phyloP scores from a whole-genome alignment of 1,284 basidiomycete species.

The Caloboletus inedulis region DNA sequence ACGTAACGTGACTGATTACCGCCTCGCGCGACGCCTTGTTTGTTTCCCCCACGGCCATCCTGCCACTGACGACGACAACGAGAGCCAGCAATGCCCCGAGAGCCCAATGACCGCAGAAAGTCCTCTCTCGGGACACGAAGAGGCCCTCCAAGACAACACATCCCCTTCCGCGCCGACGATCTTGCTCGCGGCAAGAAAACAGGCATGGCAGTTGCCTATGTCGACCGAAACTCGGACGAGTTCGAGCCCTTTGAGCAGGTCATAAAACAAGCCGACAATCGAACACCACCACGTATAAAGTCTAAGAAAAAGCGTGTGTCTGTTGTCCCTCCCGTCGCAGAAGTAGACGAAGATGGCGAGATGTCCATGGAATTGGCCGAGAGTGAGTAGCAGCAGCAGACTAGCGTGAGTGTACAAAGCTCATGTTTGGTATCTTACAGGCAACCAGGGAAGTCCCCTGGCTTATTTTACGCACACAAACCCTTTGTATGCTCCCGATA shows the following conservation, averaged over 20 bases:
- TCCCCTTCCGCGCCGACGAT: conserved; percentile 73
- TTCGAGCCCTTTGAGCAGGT: conserved; percentile 80
- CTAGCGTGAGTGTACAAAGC: not conserved
- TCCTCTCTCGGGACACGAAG: conserved; percentile 35
- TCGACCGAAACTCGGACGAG: conserved; percentile 75
- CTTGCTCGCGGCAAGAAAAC: conserved; percentile 73
- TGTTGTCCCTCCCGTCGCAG: conserved; percentile 35
- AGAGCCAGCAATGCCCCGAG: conserved; percentile 30
- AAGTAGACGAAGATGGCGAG: conserved; percentile 60
- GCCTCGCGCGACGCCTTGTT: conserved; percentile 25
- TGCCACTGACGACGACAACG: conserved; percentile 34
- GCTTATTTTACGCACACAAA: conserved; percentile 54
- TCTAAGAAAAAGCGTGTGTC: conserved; percentile 45
- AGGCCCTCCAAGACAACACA: conserved; percentile 52
- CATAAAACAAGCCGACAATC: conserved; percentile 64
- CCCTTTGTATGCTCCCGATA: conserved; percentile 44
- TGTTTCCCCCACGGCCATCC: conserved; percentile 22
- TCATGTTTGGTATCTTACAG: conserved; percentile 13
- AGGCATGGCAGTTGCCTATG: conserved; percentile 61
- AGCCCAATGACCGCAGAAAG: conserved; percentile 29
- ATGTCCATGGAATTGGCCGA: conserved; percentile 69
- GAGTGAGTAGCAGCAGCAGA: conserved; percentile 37
- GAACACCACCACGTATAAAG: conserved; percentile 56
- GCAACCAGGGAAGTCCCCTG: conserved; percentile 44
- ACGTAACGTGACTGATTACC: conserved; percentile 31